Evolutionary conservation across 75 land plant species (phyloP).

Genomic region (Larix kaempferi): DNA sequence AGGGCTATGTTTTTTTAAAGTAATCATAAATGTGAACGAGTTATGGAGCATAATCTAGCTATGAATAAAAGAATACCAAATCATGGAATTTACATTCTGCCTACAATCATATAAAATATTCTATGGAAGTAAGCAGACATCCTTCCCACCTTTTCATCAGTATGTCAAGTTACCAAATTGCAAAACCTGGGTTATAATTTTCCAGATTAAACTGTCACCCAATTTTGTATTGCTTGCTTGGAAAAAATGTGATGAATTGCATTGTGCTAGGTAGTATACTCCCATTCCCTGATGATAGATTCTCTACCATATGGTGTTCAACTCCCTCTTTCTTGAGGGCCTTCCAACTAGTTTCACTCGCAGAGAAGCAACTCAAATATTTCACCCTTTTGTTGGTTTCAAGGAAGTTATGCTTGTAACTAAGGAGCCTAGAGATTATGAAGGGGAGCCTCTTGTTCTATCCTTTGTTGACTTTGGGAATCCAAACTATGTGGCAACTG

Average conservation of each 20-base stretch:
- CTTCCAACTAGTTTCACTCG: too few relatives aligned
- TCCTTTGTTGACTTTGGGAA: too few relatives aligned
- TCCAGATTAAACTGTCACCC: background rate
- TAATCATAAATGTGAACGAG: too few relatives aligned
- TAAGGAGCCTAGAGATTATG: too few relatives aligned
- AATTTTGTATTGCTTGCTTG: background rate
- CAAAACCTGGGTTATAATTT: background rate
- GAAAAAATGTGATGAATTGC: background rate
- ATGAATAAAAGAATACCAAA: constrained; percentile 3
- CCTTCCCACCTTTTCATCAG: constrained; percentile 1
- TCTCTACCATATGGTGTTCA: too few relatives aligned
- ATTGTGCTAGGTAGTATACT: background rate
- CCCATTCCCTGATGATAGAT: constrained; percentile 1
- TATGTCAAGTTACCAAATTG: constrained; percentile 6
- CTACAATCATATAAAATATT: constrained; percentile 2
- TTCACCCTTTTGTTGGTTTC: too few relatives aligned
- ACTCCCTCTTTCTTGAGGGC: too few relatives aligned
- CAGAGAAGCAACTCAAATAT: too few relatives aligned
- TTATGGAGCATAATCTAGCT: background rate
- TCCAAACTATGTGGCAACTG: too few relatives aligned
- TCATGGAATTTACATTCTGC: background rate
- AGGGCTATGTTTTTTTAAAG: too few relatives aligned
- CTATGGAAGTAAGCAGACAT: background rate
- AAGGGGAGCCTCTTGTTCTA: too few relatives aligned
- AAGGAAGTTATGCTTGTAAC: too few relatives aligned